Evolutionary conservation across 2,329 filamentous ascomycete species (phyloP).

Genomic region (Knoxdaviesia capensis): DNA sequence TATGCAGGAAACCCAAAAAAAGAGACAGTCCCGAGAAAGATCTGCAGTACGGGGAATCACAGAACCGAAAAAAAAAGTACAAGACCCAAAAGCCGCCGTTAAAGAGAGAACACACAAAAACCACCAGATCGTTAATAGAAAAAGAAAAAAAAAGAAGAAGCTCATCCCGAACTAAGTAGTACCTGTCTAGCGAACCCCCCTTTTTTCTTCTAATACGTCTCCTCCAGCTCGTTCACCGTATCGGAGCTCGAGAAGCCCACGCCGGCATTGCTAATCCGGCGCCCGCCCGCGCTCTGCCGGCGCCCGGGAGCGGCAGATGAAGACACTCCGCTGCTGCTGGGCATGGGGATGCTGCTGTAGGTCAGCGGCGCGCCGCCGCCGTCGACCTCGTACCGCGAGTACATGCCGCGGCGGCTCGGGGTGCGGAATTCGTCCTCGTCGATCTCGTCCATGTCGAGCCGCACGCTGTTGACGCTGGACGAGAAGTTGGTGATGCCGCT

Average conservation of each 20-base stretch:
- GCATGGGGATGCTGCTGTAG: conserved; percentile 24
- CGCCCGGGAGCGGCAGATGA: conserved; percentile 6
- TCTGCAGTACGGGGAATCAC: no score
- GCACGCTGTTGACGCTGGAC: conserved; percentile 34
- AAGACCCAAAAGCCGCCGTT: not conserved
- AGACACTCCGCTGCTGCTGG: conserved; percentile 9
- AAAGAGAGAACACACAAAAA: not conserved
- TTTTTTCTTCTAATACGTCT: conserved; percentile 24
- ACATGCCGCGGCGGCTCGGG: conserved; percentile 34
- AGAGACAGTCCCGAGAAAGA: no score
- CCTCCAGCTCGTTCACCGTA: conserved; percentile 28
- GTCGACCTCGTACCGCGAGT: conserved; percentile 25
- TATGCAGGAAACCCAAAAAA: no score
- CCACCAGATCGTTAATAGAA: not conserved
- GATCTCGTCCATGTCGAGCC: conserved; percentile 23
- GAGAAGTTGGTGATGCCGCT: conserved; percentile 17
- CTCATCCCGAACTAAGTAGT: not conserved
- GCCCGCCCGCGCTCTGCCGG: conserved; percentile 21
- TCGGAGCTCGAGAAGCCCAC: conserved; percentile 2
- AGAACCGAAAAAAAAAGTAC: not conserved
- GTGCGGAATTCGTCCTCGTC: conserved; percentile 23
- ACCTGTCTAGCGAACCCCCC: not conserved
- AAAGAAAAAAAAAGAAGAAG: conserved; percentile 2
- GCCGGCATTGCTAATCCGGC: conserved; percentile 18
- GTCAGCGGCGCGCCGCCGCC: conserved; percentile 19